Conservation (phyloP, 148 eudicot species). For the Drosera capensis region DNA sequence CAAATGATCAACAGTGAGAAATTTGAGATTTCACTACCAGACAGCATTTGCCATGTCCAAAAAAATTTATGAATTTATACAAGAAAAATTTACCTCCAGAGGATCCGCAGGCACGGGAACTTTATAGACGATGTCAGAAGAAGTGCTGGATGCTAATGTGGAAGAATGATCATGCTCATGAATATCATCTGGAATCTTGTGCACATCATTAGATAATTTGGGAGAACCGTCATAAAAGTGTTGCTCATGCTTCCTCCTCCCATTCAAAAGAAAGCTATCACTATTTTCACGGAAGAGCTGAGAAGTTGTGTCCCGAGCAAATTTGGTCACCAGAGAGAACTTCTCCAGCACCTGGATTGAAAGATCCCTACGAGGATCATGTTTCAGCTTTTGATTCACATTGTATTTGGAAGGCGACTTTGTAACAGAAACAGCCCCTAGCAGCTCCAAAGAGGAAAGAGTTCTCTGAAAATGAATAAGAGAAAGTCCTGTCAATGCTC, state of each 20-base stretch:
- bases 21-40: too few species aligned
- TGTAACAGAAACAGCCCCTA: constrained; percentile 53
- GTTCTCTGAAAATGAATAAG: constrained; percentile 14
- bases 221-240: constrained; percentile 19
- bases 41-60: too few species aligned
- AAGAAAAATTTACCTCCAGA: constrained; percentile 44
- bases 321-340: constrained; percentile 90
- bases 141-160: constrained; percentile 16
- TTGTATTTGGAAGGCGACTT: constrained; percentile 25
- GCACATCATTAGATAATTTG: constrained; percentile 20
- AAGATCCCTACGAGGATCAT: constrained; percentile 84
- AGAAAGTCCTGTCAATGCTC: neutral
- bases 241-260: constrained; percentile 38
- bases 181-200: constrained; percentile 25
- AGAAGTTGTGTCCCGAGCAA: constrained; percentile 96
- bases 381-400: constrained; percentile 55
- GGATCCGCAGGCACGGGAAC: constrained; percentile 62
- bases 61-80: too few species aligned
- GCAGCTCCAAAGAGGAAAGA: constrained; percentile 86
- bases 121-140: constrained; percentile 7
- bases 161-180: constrained; percentile 12
- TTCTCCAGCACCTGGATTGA: constrained; percentile 90
- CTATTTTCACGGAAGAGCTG: constrained; percentile 73
- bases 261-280: constrained; percentile 23
- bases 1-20: too few species aligned